Base-by-base conservation (phyloP, 768 basidiomycete species). In the Cubamyces lactineus region DNA sequence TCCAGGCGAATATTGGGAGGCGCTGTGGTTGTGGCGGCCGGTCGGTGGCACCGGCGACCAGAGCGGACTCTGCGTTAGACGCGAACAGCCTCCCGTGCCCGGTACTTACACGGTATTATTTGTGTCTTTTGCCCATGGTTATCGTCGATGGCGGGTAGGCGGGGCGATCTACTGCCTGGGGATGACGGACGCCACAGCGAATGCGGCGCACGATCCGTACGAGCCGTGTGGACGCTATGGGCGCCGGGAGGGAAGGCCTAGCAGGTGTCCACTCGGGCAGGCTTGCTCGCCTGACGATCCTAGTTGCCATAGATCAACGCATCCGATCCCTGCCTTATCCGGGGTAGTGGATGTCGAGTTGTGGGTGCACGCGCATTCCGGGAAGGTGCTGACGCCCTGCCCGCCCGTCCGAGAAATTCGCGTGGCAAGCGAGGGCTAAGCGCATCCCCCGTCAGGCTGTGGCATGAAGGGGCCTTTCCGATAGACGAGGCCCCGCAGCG, bases 261-360 rank as follows among this genome's bases (percentile, higher is more conserved):
- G 9, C 19, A 46, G 15, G 6, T 13, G 46, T 1, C 8, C 3
- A 3, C 3, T 9, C 16, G 4, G 12, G 19, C 39, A 19, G 23
- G 56, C 47, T 8, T 19, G 56, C 24, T 49, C 48, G 57, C 26
- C 24, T 58, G 57, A 17, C 47, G 57, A 58, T 61, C 54, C 28
- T 24, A 38, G 26, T 51, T 41, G 30, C 24, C 45, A 12, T 17
- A 43, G 48, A 62, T 45, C 54, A 48, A 5, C 11, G 41, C 13
- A 34, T 38, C 21, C 42, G 55, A 47, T 52, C 30, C 26, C 23
- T 30, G 50, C 30, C 13, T 6, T 42, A 57, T 21, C 42, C 41
- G 17, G 55, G 17, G 34, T 21, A 1, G 11, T 34, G 34, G 34
- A 9, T 34, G 34, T 34, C 34, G 34, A 51, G 21, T 57, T 62